Percentiles rank a stretch among this genome's conserved stretches.
Conservation (phyloP, 164 flowering plant species). For the Dillenia turbinata region DNA sequence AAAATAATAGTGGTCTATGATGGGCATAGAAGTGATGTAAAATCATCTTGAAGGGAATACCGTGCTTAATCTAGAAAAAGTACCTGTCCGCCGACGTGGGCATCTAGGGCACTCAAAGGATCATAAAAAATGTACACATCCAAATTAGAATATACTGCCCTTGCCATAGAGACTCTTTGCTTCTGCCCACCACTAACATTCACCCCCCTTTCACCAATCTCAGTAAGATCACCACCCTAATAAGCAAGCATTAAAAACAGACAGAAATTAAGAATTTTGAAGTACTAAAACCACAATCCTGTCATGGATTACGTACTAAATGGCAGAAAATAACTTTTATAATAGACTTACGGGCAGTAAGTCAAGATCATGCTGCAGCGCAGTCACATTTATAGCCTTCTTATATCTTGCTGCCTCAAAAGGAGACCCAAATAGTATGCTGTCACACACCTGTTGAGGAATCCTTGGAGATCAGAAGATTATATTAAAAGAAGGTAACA, state of each 20-base stretch:
- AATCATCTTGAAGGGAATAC: too few relatives aligned
- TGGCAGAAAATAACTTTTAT: not conserved
- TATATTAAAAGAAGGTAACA: not conserved
- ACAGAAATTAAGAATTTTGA: too few relatives aligned
- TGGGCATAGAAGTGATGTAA: too few relatives aligned
- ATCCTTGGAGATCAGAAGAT: not conserved
- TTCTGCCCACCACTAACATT: slow-evolving; percentile 99
- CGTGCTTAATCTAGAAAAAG: not conserved
- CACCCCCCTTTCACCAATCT: slow-evolving; percentile 98
- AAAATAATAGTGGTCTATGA: too few relatives aligned
- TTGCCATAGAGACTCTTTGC: slow-evolving; percentile 98
- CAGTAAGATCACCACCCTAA: slow-evolving; percentile 99
- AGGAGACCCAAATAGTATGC: slow-evolving; percentile 82
- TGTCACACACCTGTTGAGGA: slow-evolving; percentile 74
- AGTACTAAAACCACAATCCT: too few relatives aligned
- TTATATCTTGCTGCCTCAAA: slow-evolving; percentile 62
- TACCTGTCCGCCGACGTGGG: slow-evolving; percentile 97
- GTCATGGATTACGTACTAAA: too few relatives aligned
- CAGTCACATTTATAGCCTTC: slow-evolving; percentile 79
- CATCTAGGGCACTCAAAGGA: slow-evolving; percentile 97
- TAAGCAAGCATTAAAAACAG: not conserved
- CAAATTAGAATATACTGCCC: slow-evolving; percentile 91
- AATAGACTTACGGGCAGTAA: slow-evolving; percentile 67
- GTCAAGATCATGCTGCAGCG: slow-evolving; percentile 87
- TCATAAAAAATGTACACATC: slow-evolving; percentile 97